Evolutionary conservation across 805 yeast species (phyloP).

Genomic region (Scheffersomyces amazonensis): DNA sequence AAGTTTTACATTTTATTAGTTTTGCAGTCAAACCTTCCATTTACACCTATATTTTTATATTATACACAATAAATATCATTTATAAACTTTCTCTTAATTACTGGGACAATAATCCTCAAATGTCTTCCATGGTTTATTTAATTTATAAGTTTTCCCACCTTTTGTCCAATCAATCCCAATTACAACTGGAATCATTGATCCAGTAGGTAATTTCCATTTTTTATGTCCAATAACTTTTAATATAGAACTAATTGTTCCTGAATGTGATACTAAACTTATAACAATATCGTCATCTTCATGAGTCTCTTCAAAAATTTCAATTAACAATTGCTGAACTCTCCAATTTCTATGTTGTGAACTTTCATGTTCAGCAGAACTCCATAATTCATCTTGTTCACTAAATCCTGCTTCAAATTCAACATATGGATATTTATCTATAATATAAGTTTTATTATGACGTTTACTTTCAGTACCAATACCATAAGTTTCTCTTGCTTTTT

Average conservation of each 20-base stretch:
- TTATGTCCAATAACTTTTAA: conserved; percentile 23
- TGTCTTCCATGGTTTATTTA: conserved; percentile 10
- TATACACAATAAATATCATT: no score
- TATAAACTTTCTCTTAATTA: no score
- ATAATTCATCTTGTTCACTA: conserved; percentile 19
- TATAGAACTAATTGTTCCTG: conserved; percentile 24
- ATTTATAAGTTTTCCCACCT: conserved; percentile 3
- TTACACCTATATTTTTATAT: no score
- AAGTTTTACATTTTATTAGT: no score
- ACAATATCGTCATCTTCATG: conserved; percentile 14
- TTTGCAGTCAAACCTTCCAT: no score
- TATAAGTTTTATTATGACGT: conserved; percentile 21
- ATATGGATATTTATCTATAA: conserved; percentile 15
- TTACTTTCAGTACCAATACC: conserved; percentile 29
- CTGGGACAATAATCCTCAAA: conserved; percentile 11
- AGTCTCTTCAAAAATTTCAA: conserved; percentile 19
- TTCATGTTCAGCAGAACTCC: conserved; percentile 23
- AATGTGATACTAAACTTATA: conserved; percentile 26
- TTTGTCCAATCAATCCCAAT: conserved; percentile 13
- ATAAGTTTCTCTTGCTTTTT: conserved; percentile 28
- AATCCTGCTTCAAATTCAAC: conserved; percentile 24
- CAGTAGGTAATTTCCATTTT: conserved; percentile 20
- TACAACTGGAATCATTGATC: conserved; percentile 27
- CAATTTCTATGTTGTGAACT: conserved; percentile 20
- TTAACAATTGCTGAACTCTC: conserved; percentile 23